A percentile compares a stretch with the other conserved stretches of the same genome.
These are phyloP conservation scores for Beauveria medogensis DNA, from an alignment of 2,329 filamentous ascomycete species.

Conservation along the genomic window DNA sequence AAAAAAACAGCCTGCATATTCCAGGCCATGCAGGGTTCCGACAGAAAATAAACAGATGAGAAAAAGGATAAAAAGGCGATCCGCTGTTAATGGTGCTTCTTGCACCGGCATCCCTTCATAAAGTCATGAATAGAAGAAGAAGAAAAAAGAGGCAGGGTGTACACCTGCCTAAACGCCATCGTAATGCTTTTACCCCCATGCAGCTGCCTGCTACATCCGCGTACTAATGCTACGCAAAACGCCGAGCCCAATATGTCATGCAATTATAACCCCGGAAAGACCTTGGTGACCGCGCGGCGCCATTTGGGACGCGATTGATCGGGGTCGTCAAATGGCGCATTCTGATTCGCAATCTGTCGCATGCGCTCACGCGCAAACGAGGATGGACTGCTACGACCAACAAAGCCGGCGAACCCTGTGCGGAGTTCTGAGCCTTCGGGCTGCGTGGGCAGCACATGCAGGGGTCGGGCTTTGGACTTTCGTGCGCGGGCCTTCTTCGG, in stretches of 20 bases:
- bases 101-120: constrained; percentile 1
- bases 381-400: constrained; percentile 33
- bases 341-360: constrained; percentile 34
- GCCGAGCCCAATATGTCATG: not conserved
- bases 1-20: not conserved
- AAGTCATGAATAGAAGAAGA: constrained; percentile 5
- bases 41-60: not conserved
- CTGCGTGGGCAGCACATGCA: constrained; percentile 30
- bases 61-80: not conserved
- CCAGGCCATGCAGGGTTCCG: not conserved
- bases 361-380: constrained; percentile 36
- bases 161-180: not conserved
- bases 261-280: constrained; percentile 31
- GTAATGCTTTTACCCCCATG: constrained; percentile 4
- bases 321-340: constrained; percentile 35
- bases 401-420: constrained; percentile 16
- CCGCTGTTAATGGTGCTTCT: not conserved
- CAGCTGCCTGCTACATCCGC: not conserved
- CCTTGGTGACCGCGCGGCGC: constrained; percentile 34
- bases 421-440: constrained; percentile 26
- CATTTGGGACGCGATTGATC: constrained; percentile 31
- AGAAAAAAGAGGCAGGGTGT: not conserved
- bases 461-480: constrained; percentile 13
- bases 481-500: constrained; percentile 12
- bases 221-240: not conserved